Percentiles rank a stretch among this genome's conserved stretches.
Evolutionary conservation across 2,329 filamentous ascomycete genomes (phyloP).

Genomic region (Cladosporium sp.): DNA sequence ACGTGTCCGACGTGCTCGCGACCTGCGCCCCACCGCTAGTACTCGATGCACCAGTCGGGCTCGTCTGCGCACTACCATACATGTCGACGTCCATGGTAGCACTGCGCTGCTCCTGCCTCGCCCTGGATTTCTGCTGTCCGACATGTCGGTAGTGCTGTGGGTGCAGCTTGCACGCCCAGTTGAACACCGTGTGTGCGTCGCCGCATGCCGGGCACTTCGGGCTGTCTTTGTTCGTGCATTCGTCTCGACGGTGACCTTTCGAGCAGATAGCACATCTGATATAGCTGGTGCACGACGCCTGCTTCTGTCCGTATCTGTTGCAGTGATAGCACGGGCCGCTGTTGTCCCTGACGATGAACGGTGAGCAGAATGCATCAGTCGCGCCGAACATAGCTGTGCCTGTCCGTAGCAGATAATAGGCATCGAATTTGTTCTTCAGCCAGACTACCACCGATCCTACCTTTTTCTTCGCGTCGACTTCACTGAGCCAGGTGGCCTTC

Average conservation of each 20-base stretch:
- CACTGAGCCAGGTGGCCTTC: neutral
- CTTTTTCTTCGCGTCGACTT: neutral
- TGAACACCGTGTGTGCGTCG: neutral
- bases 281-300: neutral
- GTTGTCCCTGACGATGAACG: neutral
- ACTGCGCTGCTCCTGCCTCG: neutral
- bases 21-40: too few species aligned
- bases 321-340: neutral
- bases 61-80: neutral
- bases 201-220: neutral
- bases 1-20: too few species aligned
- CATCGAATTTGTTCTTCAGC: neutral
- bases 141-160: neutral
- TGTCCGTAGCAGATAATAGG: neutral
- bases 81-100: neutral
- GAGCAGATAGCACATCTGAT: constrained; percentile 1
- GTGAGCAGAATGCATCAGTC: neutral
- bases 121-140: neutral
- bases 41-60: too few species aligned
- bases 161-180: neutral
- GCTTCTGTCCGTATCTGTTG: constrained; percentile 4
- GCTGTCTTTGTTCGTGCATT: constrained; percentile 1
- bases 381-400: neutral
- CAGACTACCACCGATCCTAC: neutral
- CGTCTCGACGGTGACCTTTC: neutral